These are phyloP conservation scores for Schizonepeta tenuifolia DNA, from an alignment of 257 asterid genomes.

Conservation along the genomic window DNA sequence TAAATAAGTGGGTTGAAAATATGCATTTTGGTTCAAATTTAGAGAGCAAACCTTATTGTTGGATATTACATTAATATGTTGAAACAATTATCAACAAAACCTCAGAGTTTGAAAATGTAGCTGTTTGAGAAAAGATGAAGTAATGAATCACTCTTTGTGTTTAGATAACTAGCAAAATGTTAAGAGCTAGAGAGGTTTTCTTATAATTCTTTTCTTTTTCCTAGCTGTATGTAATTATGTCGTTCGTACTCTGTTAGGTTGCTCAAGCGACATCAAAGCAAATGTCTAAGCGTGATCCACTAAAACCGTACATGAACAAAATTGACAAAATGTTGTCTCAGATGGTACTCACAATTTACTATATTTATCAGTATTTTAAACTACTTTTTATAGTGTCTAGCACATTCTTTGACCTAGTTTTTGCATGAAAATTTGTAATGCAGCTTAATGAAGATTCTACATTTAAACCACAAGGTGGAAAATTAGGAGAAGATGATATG, in stretches of 20 bases:
- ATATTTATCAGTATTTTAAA: neutral
- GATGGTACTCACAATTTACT: slow-evolving; percentile 56
- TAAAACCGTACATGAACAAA: slow-evolving; percentile 70
- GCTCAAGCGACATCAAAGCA: slow-evolving; percentile 85
- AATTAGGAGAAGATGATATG: slow-evolving; percentile 77
- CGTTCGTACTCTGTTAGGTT: slow-evolving; percentile 49
- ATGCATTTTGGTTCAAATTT: neutral
- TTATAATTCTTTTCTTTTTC: neutral
- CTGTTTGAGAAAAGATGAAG: neutral
- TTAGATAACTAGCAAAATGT: neutral
- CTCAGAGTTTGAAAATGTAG: neutral
- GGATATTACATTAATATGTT: neutral
- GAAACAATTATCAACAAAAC: neutral
- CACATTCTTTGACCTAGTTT: slow-evolving; percentile 2
- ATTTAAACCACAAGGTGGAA: slow-evolving; percentile 84
- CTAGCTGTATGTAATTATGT: slow-evolving; percentile 15
- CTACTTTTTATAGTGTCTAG: neutral
- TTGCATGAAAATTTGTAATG: slow-evolving; percentile 25
- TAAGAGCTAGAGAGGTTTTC: slow-evolving; percentile 2
- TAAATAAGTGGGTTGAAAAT: neutral
- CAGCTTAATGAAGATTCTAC: slow-evolving; percentile 77
- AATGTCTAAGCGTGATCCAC: slow-evolving; percentile 79
- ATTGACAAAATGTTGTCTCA: slow-evolving; percentile 66
- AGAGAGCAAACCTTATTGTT: neutral
- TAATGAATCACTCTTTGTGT: neutral